Base-by-base conservation (phyloP, 169 alveolate genomes). In the Plasmodium gonderi region DNA sequence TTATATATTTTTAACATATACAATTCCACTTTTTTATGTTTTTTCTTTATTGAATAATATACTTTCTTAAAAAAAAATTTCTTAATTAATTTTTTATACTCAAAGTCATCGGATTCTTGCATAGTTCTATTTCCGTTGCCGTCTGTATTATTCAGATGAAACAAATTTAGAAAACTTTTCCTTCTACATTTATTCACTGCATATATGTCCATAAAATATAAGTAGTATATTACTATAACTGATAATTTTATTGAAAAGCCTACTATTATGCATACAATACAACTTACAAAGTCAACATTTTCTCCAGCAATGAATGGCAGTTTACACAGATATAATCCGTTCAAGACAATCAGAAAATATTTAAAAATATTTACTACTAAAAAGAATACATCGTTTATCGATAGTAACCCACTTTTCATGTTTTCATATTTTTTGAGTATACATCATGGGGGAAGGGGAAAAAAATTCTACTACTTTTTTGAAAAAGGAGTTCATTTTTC, bases 1-100 rank as follows among this genome's bases (percentile, higher is more conserved):
- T 87, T 87, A 87, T 87, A 87, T 54, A 87, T 87, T 54, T 87
- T 87, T 42, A 87, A 60, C 89, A 87, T 87, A 33, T 75, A 87
- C 40, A 87, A 54, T 54, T 87, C 89, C 47, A 87, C 12, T 14
- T 5, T 40, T 42, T 87, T 87, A 54, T 87, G 93, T 54, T 76
- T 51, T 76, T 87, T 87, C 69, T 65, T 87, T 54, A 87, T 12
- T 12, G 93, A 47, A 75, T 87, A 87, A 23, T 74, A 87, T 12
- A 75, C 78, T 40, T 75, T 87, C 68, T 87, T 74, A 51, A 87
- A 87, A 75, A 87, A 87, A 51, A 87, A 87, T 60, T 87, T 31
- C 80, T 87, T 75, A 51, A 87, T 87, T 60, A 87, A 75, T 47
- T 87, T 87, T 64, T 76, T 75, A 87, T 87, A 87, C 49, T 87